Base-by-base conservation (phyloP, 2,329 filamentous ascomycete genomes). In the Akanthomyces dipterigenus region DNA sequence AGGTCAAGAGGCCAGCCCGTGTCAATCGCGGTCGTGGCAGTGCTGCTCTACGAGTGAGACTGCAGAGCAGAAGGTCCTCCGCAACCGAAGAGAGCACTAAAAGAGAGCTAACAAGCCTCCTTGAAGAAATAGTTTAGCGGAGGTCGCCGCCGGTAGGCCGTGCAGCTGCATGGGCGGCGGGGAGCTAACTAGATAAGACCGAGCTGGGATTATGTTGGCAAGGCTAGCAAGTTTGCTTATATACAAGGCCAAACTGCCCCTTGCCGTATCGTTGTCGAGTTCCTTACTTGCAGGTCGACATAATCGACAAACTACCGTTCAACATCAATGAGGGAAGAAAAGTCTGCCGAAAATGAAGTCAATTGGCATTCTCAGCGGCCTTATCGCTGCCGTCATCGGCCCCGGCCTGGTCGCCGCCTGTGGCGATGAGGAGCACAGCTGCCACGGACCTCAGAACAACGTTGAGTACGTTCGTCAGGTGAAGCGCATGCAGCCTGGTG, bases 401-500 rank as follows among this genome's bases (percentile, higher is more conserved):
- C 45, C 55, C 1, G 22, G 45, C 24, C 63, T 62, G 34, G 55
- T 65, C n/a, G 54, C 70, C 18, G 76, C 75, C 36, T 80, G 77
- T 63, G 73, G 72, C 54, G 69, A 68, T 26, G 60, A 65, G 11
- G 22, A 42, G 11, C 28, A 64, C 34, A 61, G 60, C 53, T 80
- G 78, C 67, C 78, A 76, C 57, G 76, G 76, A 1, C 76, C 77
- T 24, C 65, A 68, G n/a, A 72, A 71, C 66, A 71, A 69, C 24
- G 71, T 78, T 59, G 71, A 78, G 62, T 75, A 80, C 64, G 77
- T 80, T 61, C 76, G 78, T 49, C 73, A 78, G 61, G 77, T 78
- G 62, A 78, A 78, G 67, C 75, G 79, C 46, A 80, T 80, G 69
- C 78, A 81, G 64, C 78, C 78, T 0, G 77, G 75, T 20, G 77